phyloP scores from a whole-genome alignment of 768 basidiomycete species.

The Calocybe gangraenosa region DNA sequence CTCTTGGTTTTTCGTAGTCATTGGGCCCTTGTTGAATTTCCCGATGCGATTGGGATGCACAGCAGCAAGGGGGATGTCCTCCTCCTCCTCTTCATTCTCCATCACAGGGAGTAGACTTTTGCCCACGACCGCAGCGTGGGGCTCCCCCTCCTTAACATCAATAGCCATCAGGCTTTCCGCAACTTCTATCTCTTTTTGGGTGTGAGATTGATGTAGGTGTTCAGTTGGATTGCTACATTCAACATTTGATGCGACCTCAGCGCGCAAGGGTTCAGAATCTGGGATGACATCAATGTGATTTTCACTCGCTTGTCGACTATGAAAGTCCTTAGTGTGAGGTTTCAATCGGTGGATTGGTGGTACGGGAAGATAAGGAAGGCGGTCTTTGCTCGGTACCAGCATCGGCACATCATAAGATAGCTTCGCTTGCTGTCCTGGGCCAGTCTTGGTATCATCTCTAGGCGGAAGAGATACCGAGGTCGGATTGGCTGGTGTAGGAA shows the following conservation, averaged over 20 bases:
- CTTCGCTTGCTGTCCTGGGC: slow-evolving; percentile 15
- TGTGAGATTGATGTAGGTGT: background rate
- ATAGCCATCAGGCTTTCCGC: slow-evolving; percentile 24
- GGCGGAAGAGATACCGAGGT: background rate
- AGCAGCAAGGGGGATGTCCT: slow-evolving; percentile 40
- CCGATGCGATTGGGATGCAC: slow-evolving; percentile 19
- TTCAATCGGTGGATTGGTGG: background rate
- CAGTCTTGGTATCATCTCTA: slow-evolving; percentile 17
- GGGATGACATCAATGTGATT: slow-evolving; percentile 50
- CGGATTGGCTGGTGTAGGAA: background rate
- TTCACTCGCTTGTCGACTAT: slow-evolving; percentile 9
- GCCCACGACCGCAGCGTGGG: background rate
- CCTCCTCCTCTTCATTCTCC: slow-evolving; percentile 36
- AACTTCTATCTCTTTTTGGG: slow-evolving; percentile 15
- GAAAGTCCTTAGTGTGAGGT: slow-evolving; percentile 2
- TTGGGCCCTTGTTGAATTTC: slow-evolving; percentile 10
- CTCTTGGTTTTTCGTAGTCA: slow-evolving; percentile 8
- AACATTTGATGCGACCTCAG: slow-evolving; percentile 11
- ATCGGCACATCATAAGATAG: background rate
- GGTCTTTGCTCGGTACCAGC: slow-evolving; percentile 4
- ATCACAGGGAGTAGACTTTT: slow-evolving; percentile 7
- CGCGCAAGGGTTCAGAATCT: slow-evolving; percentile 56
- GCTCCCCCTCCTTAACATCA: slow-evolving; percentile 18
- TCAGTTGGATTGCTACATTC: background rate
- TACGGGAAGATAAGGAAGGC: slow-evolving; percentile 1